These are phyloP conservation scores for Aspergillus fumigatiaffinis DNA, from an alignment of 2,329 filamentous ascomycete genomes.

Conservation along the genomic window DNA sequence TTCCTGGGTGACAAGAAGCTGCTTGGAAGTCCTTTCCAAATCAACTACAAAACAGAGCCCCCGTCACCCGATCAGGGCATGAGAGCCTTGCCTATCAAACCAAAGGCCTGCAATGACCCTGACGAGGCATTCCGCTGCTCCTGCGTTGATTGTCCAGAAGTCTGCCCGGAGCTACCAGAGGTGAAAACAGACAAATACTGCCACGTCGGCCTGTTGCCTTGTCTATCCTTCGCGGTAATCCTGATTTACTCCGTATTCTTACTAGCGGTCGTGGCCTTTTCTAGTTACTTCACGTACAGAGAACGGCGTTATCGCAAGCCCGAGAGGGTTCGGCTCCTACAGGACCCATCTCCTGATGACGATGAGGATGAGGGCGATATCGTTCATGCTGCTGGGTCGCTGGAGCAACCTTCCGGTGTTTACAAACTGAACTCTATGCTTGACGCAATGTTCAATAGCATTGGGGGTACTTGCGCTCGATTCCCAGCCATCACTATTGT, in stretches of 20 bases:
- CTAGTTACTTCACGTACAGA: constrained; percentile 71
- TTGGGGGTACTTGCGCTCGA: constrained; percentile 75
- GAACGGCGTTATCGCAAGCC: constrained; percentile 70
- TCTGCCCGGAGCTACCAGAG: constrained; percentile 77
- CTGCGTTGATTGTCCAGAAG: constrained; percentile 84
- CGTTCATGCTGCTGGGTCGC: constrained; percentile 69
- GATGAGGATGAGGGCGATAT: constrained; percentile 92
- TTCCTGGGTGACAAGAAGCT: constrained; percentile 92
- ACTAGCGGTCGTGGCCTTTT: constrained; percentile 61
- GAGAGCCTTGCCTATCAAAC: constrained; percentile 64
- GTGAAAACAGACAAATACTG: constrained; percentile 69
- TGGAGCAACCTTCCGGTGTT: constrained; percentile 71
- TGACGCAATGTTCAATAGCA: constrained; percentile 71
- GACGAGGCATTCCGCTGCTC: constrained; percentile 84
- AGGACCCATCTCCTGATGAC: constrained; percentile 78
- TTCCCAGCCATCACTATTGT: constrained; percentile 83
- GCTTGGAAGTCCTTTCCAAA: constrained; percentile 90
- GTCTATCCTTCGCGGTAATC: constrained; percentile 88
- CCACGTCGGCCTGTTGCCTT: constrained; percentile 82
- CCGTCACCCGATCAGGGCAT: constrained; percentile 62
- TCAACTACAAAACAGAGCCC: constrained; percentile 72
- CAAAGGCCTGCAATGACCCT: constrained; percentile 85
- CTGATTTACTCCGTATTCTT: constrained; percentile 77
- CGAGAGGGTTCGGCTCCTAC: constrained; percentile 79
- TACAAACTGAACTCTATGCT: constrained; percentile 83